These are phyloP conservation scores for Cercospora zeae-maydis DNA, from an alignment of 2,329 filamentous ascomycete genomes.

Conservation along the genomic window DNA sequence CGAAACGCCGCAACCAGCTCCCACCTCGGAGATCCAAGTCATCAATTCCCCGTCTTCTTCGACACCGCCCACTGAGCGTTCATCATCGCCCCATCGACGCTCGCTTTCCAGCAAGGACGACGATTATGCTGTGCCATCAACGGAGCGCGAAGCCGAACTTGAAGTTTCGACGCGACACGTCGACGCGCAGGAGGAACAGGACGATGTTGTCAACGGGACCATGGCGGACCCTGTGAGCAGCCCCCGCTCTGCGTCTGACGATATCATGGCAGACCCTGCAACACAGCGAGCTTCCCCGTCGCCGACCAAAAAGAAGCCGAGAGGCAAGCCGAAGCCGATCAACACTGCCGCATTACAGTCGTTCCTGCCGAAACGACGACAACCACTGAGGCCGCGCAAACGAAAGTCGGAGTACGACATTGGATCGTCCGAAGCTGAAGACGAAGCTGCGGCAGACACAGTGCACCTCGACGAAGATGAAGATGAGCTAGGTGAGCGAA, in stretches of 20 bases:
- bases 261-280: constrained; percentile 17
- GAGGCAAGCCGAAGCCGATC: constrained; percentile 32
- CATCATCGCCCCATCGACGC: constrained; percentile 30
- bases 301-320: constrained; percentile 22
- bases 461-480: constrained; percentile 38
- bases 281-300: constrained; percentile 27
- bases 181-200: constrained; percentile 24
- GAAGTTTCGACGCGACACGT: constrained; percentile 22
- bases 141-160: constrained; percentile 14
- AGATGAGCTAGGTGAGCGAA: constrained; percentile 39
- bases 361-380: constrained; percentile 43
- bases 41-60: constrained; percentile 37
- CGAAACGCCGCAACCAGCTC: constrained; percentile 20
- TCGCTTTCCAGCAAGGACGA: constrained; percentile 23
- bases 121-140: constrained; percentile 20
- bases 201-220: constrained; percentile 39
- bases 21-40: constrained; percentile 32
- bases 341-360: constrained; percentile 46
- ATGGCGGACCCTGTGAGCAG: constrained; percentile 46
- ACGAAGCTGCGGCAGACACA: constrained; percentile 23
- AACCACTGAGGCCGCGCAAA: constrained; percentile 23
- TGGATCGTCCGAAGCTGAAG: constrained; percentile 37
- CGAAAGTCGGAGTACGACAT: constrained; percentile 42
- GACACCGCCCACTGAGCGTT: constrained; percentile 30
- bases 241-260: constrained; percentile 14